Evolutionary conservation across 805 yeast species (phyloP).

Genomic region (Schizosaccharomyces lindneri): DNA sequence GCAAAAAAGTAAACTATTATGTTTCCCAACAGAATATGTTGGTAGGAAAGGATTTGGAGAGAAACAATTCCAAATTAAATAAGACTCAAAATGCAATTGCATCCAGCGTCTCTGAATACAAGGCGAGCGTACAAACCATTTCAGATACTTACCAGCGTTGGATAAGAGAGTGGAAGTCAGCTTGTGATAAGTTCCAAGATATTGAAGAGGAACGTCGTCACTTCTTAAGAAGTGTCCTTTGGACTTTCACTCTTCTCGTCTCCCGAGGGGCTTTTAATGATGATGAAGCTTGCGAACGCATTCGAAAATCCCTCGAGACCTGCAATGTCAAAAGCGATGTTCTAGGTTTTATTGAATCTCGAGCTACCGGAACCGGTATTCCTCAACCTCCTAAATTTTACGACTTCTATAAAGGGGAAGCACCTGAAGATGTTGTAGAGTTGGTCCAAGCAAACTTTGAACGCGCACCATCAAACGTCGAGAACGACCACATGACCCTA

Average conservation of each 20-base stretch:
- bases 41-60: slow-evolving; percentile 49
- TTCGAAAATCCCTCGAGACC: slow-evolving; percentile 41
- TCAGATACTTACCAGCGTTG: slow-evolving; percentile 36
- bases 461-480: not conserved
- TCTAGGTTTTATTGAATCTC: slow-evolving; percentile 24
- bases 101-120: slow-evolving; percentile 25
- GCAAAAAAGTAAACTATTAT: slow-evolving; percentile 32
- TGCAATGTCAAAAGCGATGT: slow-evolving; percentile 41
- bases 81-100: slow-evolving; percentile 21
- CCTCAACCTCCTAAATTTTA: slow-evolving; percentile 11
- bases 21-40: slow-evolving; percentile 40
- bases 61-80: slow-evolving; percentile 29
- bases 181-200: slow-evolving; percentile 35
- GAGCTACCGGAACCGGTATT: slow-evolving; percentile 42
- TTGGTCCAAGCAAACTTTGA: not conserved
- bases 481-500: not conserved
- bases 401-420: not conserved
- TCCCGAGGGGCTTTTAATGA: slow-evolving; percentile 56
- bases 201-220: slow-evolving; percentile 52
- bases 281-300: slow-evolving; percentile 50
- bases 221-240: slow-evolving; percentile 40
- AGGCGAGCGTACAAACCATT: slow-evolving; percentile 25
- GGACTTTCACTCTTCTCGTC: slow-evolving; percentile 53
- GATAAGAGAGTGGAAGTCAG: slow-evolving; percentile 45
- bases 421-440: not conserved